Percentiles rank a stretch among this genome's conserved stretches.
phyloP scores from a whole-genome alignment of 148 eudicot genomes.

The Talinum fruticosum region DNA sequence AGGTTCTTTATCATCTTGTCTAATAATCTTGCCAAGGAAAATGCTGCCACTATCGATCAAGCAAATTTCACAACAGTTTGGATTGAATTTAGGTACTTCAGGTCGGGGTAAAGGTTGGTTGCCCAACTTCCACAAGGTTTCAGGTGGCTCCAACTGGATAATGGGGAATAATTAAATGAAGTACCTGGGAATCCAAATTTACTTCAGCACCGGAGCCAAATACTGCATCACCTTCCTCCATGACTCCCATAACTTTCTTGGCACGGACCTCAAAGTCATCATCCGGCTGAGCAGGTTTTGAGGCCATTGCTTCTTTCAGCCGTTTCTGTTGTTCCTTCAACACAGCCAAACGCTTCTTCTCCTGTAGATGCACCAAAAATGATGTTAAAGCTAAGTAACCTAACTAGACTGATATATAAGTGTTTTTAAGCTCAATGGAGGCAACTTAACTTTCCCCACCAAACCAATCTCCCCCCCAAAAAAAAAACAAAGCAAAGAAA shows the following conservation, averaged over 20 bases:
- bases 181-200: constrained; percentile 80
- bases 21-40: neutral
- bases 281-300: constrained; percentile 54
- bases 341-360: constrained; percentile 71
- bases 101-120: neutral
- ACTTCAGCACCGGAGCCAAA: constrained; percentile 83
- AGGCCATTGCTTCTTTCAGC: constrained; percentile 68
- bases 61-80: neutral
- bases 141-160: neutral
- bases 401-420: no score
- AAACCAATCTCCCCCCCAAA: no score
- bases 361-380: constrained; percentile 38
- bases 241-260: constrained; percentile 79
- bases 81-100: neutral
- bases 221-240: constrained; percentile 94
- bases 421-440: no score
- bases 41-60: neutral
- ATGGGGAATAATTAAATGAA: neutral
- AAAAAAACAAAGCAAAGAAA: neutral
- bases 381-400: neutral
- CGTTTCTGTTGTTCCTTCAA: constrained; percentile 64
- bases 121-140: neutral
- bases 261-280: constrained; percentile 84
- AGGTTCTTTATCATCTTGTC: neutral
- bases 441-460: no score